Conservation (phyloP, 495 filamentous ascomycete genomes). For the Tuber brumale region DNA sequence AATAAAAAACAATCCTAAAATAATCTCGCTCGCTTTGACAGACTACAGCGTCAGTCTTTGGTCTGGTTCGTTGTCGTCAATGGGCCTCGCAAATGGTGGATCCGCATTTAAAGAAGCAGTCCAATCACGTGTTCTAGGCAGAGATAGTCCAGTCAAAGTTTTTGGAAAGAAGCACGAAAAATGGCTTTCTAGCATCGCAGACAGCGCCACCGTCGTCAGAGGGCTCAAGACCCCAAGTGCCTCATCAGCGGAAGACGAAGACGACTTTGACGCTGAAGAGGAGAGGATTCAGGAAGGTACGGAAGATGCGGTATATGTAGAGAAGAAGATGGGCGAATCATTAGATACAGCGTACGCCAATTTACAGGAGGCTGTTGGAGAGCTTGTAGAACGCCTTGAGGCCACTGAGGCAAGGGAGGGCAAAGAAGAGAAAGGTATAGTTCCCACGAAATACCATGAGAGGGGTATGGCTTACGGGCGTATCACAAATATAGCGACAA, state of each 20-base stretch:
- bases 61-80: conserved; percentile 38
- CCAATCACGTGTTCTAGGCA: conserved; percentile 54
- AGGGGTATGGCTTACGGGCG: not conserved
- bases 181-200: conserved; percentile 62
- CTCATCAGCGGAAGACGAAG: conserved; percentile 54
- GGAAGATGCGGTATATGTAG: conserved; percentile 62
- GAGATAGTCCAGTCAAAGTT: conserved; percentile 57
- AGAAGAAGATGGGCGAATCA: conserved; percentile 54
- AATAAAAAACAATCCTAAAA: conserved; percentile 45
- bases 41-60: conserved; percentile 22
- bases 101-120: conserved; percentile 51
- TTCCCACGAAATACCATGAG: not conserved
- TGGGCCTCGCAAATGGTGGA: conserved; percentile 54
- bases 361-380: conserved; percentile 54
- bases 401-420: conserved; percentile 42
- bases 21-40: conserved; percentile 46
- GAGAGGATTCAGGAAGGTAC: conserved; percentile 63
- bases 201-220: conserved; percentile 56
- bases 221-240: conserved; percentile 62
- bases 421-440: conserved; percentile 15
- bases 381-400: conserved; percentile 44
- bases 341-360: conserved; percentile 53
- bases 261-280: conserved; percentile 67
- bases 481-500: conserved; percentile 7
- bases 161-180: conserved; percentile 56